These are phyloP conservation scores for Castanea crenata DNA, from an alignment of 306 rosid genomes.

Conservation along the genomic window DNA sequence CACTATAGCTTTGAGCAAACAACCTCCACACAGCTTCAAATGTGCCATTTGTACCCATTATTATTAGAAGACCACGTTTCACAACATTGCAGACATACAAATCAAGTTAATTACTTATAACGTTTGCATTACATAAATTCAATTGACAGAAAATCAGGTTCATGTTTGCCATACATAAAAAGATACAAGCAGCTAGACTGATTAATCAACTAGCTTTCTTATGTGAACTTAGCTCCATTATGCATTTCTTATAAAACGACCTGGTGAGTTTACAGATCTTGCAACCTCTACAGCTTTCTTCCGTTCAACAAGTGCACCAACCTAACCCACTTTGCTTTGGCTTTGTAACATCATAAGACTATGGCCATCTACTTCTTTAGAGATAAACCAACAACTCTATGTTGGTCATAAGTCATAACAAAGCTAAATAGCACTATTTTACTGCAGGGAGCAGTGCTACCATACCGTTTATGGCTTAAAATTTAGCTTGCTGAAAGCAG, in stretches of 20 bases:
- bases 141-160: background rate
- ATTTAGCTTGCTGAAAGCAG: conserved; percentile 68
- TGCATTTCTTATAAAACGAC: background rate
- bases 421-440: conserved; percentile 2
- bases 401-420: background rate
- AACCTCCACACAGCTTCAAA: too few relatives aligned
- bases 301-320: background rate
- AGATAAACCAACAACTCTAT: background rate
- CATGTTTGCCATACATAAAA: background rate
- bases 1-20: too few relatives aligned
- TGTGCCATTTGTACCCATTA: too few relatives aligned
- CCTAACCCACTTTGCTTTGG: background rate
- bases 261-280: background rate
- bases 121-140: background rate
- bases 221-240: background rate
- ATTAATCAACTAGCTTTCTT: background rate
- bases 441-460: background rate
- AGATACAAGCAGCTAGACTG: background rate
- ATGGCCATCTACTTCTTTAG: background rate
- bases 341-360: too few relatives aligned
- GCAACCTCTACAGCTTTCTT: background rate
- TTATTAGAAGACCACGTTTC: too few relatives aligned
- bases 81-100: too few relatives aligned
- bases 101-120: background rate
- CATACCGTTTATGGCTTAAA: conserved; percentile 33